Base-by-base conservation (phyloP, 1,284 basidiomycete genomes). In the Cryptococcus amylolentus region DNA sequence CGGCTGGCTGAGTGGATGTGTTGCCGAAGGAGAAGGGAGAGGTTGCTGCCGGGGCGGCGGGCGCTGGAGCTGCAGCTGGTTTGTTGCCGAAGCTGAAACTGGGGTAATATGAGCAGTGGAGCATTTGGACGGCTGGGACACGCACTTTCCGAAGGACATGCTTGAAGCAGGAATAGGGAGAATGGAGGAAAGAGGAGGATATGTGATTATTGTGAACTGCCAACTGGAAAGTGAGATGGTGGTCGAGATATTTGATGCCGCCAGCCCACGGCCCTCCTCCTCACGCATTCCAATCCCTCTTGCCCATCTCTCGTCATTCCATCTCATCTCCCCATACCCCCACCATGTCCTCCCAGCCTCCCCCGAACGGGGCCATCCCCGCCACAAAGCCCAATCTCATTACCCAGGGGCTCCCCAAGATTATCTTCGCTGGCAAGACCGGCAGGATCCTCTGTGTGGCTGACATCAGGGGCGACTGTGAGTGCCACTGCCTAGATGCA, bases 391-490 rank as follows among this genome's bases (percentile, higher is more conserved):
- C 64, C 20, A 40, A 55, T 35, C 62, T 67, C 8, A 48, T 40
- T 7, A 47, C 44, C 31, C 50, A 65, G 13, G 51, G 62, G 27
- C 67, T 68, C 14, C 64, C 74, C 10, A 64, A 68, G 13, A 63
- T 76, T 35, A 64, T 76, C 9, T 61, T 76, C 3, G 63, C 69
- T 0, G 72, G 70, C 3, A 68, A 66, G 52, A 71, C 88, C 54
- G 93, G 91, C 48, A 84, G 95, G 51, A 88, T 99, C 71, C 86
- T 97, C 55, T 98, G 95, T 72, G 84, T 98, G 54, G 94, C 96
- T 51, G 96, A 99, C 79, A 91, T 98, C 63, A 86, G 93, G 66
- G 93, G 93, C 69, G 72, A 76, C 65, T 75, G 79, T 68, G 60
- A 67, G 70, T 68, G n/a, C 42, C n/a, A 39, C 27, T 18, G 31